Percentiles rank a stretch among this genome's conserved stretches.
Conservation (phyloP, 2,329 filamentous ascomycete genomes). For the Sporothrix phasma region DNA sequence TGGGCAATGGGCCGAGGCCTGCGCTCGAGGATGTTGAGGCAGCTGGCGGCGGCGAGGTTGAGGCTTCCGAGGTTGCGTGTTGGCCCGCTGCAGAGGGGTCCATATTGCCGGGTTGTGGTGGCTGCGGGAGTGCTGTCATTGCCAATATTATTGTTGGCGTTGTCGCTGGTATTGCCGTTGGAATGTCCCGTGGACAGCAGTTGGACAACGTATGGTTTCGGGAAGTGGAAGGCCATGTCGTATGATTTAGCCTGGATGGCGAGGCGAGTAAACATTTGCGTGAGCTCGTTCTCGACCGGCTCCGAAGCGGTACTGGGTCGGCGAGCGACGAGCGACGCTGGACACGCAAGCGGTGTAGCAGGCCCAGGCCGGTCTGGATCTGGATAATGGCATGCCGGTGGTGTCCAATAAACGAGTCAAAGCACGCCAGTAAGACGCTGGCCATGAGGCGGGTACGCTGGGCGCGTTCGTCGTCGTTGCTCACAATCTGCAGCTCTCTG, state of each 20-base stretch:
- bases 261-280: constrained; percentile 53
- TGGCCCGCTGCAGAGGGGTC: not conserved
- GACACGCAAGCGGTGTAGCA: constrained; percentile 43
- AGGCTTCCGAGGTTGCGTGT: constrained; percentile 15
- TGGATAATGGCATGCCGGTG: constrained; percentile 52
- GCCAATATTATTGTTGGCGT: not conserved
- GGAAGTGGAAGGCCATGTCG: constrained; percentile 59
- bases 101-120: constrained; percentile 17
- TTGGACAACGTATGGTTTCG: constrained; percentile 49
- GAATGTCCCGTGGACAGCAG: constrained; percentile 29
- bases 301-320: constrained; percentile 23
- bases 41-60: constrained; percentile 23
- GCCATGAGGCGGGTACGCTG: constrained; percentile 49
- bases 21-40: constrained; percentile 28
- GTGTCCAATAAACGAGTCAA: constrained; percentile 57
- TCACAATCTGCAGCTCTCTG: constrained; percentile 38
- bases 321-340: constrained; percentile 31
- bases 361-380: constrained; percentile 47
- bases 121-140: not conserved
- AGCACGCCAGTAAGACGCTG: constrained; percentile 55
- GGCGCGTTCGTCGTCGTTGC: constrained; percentile 31
- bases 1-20: constrained; percentile 28
- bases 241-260: constrained; percentile 58
- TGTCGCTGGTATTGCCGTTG: too few relatives aligned
- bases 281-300: constrained; percentile 47